Base-by-base conservation (phyloP, 192 early-diverging fungal genomes). In the Rhizophagus sp. region DNA sequence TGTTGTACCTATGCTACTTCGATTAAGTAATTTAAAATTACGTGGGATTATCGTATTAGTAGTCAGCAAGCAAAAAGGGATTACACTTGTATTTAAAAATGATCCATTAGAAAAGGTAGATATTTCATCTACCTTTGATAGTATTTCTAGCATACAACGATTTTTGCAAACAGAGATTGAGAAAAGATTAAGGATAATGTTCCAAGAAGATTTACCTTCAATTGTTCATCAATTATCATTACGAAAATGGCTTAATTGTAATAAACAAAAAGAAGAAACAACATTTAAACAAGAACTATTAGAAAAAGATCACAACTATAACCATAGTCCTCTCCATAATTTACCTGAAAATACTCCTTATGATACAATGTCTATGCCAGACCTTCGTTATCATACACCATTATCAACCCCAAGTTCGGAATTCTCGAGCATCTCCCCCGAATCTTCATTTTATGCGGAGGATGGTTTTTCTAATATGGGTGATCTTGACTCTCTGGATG, bases 121-220 rank as follows among this genome's bases (percentile, higher is more conserved):
- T 71, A 96, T 99, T 57, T 94, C 93, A 76, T 97, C 96, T n/a
- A 98, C 98, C 1, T 99, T 99, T 83, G 98, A 99, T 79, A 91
- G 93, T 80, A 91, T 98, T 47, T 91, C 95, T 24, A 93, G 91
- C 49, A 94, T 99, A 61, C 89, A 95, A 62, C 82, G 91, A 4
- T 95, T 98, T 84, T 82, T 99, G 61, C 97, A 98, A 86, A 82
- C 86, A 11, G 92, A 96, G 76, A 99, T 99, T 65, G 96, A 99
- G 81, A 90, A 90, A 12, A 93, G 95, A 72, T 83, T 99, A 70
- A 81, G 96, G 17, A 93, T 92, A 74, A 84, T 99, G 89, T 97
- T 99, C 76, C 93, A 94, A 81, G 96, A 99, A 34, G 96, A 98
- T 82, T 81, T 99, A 71, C 98, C 98, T 0, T 86, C 91, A 44